These are phyloP conservation scores for Sporothrix mexicana DNA, from an alignment of 2,329 filamentous ascomycete genomes.

Conservation along the genomic window DNA sequence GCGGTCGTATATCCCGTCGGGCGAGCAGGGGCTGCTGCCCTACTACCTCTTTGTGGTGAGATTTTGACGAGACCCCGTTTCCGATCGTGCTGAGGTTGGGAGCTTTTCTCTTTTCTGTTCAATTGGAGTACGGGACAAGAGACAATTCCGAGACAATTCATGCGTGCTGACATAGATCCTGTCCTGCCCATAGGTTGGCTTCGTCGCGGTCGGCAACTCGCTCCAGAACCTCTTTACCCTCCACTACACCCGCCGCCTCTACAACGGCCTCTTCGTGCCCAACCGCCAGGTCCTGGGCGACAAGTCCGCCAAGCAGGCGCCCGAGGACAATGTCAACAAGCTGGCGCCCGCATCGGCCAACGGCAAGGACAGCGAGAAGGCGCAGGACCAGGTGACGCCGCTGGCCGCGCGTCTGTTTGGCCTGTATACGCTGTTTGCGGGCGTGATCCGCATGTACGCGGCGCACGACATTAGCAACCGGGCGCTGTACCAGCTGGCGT, in stretches of 20 bases:
- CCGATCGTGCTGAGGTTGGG: too few species aligned
- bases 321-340: conserved; percentile 61
- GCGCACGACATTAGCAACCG: conserved; percentile 79
- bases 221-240: conserved; percentile 82
- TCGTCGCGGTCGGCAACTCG: conserved; percentile 83
- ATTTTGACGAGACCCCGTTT: too few species aligned
- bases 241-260: conserved; percentile 84
- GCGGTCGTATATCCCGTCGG: conserved; percentile 53
- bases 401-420: conserved; percentile 82
- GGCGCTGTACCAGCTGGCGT: conserved; percentile 76
- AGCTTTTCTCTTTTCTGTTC: too few species aligned
- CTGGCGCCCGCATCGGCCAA: conserved; percentile 53
- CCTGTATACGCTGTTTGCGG: conserved; percentile 83
- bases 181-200: conserved; percentile 84
- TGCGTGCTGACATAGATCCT: too few species aligned
- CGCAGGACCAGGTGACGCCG: conserved; percentile 69
- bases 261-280: conserved; percentile 68
- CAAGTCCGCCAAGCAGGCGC: conserved; percentile 45
- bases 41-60: conserved; percentile 65
- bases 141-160: too few species aligned
- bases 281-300: conserved; percentile 53
- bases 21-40: conserved; percentile 60
- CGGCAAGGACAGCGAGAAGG: conserved; percentile 54
- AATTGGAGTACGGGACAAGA: too few species aligned
- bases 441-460: conserved; percentile 79